phyloP scores from a whole-genome alignment of 805 yeast species.

The Kregervanrija pseudodelftensis region DNA sequence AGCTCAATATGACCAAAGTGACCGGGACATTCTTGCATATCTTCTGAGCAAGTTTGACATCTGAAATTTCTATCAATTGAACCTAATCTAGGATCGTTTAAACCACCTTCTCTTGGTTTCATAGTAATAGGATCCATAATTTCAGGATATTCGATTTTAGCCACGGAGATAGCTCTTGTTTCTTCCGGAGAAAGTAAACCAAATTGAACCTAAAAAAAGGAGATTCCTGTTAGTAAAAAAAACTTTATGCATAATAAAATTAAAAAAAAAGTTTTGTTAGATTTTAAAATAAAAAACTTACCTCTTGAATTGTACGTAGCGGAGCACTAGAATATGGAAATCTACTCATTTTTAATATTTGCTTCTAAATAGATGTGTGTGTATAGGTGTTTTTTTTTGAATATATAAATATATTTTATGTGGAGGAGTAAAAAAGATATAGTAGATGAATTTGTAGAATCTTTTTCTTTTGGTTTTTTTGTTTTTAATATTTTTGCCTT shows the following conservation, averaged over 20 bases:
- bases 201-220: constrained; percentile 64
- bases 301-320: constrained; percentile 93
- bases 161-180: constrained; percentile 93
- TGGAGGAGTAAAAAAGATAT: too few relatives aligned
- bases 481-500: too few relatives aligned
- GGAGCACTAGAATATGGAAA: constrained; percentile 98
- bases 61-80: constrained; percentile 94
- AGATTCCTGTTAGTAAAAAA: constrained; percentile 5
- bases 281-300: constrained; percentile 28
- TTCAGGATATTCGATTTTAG: constrained; percentile 96
- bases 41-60: constrained; percentile 99
- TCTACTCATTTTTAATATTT: constrained; percentile 25
- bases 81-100: constrained; percentile 95
- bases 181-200: constrained; percentile 98
- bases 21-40: constrained; percentile 99
- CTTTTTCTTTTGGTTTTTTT: too few relatives aligned
- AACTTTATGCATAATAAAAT: not conserved
- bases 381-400: too few relatives aligned
- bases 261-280: not conserved
- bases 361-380: not conserved
- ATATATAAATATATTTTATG: too few relatives aligned
- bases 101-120: constrained; percentile 93
- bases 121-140: constrained; percentile 98
- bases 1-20: constrained; percentile 98
- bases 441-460: too few relatives aligned